Evolutionary conservation across 2,329 filamentous ascomycete genomes (phyloP).

Genomic region (Aschersonia sp.): DNA sequence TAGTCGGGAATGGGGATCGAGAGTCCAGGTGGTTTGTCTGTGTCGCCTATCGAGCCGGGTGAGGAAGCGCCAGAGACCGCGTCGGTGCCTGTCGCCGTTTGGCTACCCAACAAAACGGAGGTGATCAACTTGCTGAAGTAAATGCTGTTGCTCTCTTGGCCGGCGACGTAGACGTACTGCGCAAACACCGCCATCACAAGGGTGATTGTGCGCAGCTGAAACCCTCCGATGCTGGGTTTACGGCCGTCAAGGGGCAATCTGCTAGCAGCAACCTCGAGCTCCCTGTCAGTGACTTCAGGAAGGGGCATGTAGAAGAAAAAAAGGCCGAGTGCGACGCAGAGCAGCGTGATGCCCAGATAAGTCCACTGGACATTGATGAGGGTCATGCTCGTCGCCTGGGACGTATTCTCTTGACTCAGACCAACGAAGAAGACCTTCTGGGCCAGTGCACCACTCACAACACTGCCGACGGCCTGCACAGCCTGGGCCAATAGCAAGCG

Average conservation of each 20-base stretch:
- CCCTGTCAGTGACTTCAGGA: slow-evolving; percentile 43
- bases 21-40: slow-evolving; percentile 27
- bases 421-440: slow-evolving; percentile 59
- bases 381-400: slow-evolving; percentile 20
- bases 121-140: slow-evolving; percentile 41
- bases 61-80: slow-evolving; percentile 10
- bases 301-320: slow-evolving; percentile 57
- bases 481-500: slow-evolving; percentile 64
- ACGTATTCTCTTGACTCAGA: slow-evolving; percentile 24
- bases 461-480: slow-evolving; percentile 60
- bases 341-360: slow-evolving; percentile 65
- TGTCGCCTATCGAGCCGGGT: slow-evolving; percentile 11
- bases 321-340: slow-evolving; percentile 55
- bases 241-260: slow-evolving; percentile 34
- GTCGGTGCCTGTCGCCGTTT: slow-evolving; percentile 8
- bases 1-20: slow-evolving; percentile 46
- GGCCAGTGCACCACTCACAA: slow-evolving; percentile 59
- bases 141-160: slow-evolving; percentile 52
- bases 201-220: slow-evolving; percentile 38
- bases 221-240: slow-evolving; percentile 31
- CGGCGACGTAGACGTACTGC: slow-evolving; percentile 68
- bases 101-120: slow-evolving; percentile 18
- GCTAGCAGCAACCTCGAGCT: slow-evolving; percentile 33
- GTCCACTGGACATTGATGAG: slow-evolving; percentile 73
- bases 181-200: slow-evolving; percentile 59